phyloP scores from a whole-genome alignment of 2,329 filamentous ascomycete genomes.

The Purpureocillium lavendulum region DNA sequence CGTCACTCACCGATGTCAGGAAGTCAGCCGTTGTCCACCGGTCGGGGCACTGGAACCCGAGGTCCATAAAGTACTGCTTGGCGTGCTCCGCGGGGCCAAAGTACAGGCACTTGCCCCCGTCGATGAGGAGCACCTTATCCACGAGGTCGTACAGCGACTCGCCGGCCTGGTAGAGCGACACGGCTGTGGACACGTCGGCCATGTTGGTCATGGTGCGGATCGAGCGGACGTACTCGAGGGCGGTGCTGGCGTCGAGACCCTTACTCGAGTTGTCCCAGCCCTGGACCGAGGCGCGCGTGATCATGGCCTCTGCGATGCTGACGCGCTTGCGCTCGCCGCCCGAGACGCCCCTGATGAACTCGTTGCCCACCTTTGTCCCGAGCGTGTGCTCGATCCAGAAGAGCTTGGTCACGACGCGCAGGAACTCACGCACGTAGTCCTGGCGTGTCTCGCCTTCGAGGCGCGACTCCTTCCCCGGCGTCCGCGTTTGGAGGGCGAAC shows the following conservation, averaged over 20 bases:
- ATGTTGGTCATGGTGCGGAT: constrained; percentile 59
- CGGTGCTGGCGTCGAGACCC: constrained; percentile 64
- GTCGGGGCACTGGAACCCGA: constrained; percentile 65
- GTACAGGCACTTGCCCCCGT: constrained; percentile 63
- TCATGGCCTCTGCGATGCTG: constrained; percentile 61
- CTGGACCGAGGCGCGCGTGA: constrained; percentile 51
- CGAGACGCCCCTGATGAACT: constrained; percentile 54
- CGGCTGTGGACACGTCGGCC: constrained; percentile 61
- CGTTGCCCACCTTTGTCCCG: constrained; percentile 61
- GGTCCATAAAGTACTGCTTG: constrained; percentile 58
- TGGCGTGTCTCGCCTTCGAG: constrained; percentile 50
- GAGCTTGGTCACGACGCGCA: constrained; percentile 57
- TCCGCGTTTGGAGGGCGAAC: constrained; percentile 59
- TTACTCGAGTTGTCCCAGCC: constrained; percentile 70
- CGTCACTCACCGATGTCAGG: constrained; percentile 69
- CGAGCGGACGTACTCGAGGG: constrained; percentile 61
- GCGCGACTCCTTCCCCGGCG: constrained; percentile 40
- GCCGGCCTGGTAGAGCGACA: constrained; percentile 65
- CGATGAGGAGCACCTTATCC: constrained; percentile 71
- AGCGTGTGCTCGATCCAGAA: constrained; percentile 65
- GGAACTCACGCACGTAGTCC: constrained; percentile 44
- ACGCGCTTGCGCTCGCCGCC: constrained; percentile 67
- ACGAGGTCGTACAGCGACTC: constrained; percentile 59
- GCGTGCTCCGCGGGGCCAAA: constrained; percentile 58
- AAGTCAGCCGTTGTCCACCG: constrained; percentile 69